Evolutionary conservation across 108 stramenopile species (phyloP), one percentile per base, ranked within the genome.

Genomic region (Discostella pseudostelligera): DNA sequence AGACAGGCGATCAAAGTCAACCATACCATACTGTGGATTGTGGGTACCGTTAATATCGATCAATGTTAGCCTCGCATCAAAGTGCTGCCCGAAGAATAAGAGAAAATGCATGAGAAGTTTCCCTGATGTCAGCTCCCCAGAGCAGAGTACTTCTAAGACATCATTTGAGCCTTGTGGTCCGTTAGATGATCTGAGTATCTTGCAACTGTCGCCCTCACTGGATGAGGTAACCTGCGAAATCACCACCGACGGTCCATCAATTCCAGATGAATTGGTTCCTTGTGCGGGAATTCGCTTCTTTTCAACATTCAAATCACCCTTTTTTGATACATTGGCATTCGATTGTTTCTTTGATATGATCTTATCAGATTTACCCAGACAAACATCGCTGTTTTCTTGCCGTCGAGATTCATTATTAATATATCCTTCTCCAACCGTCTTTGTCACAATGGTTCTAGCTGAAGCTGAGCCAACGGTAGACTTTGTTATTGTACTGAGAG

Each of bases 101-200:
- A 95, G 76, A 62, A 92, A 92, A 63, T 92, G 90, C 84, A 92
- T 88, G 47, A 95, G 69, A 50, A 95, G 72, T 60, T 90, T 89
- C 51, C 90, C 93, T 26, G 86, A 65, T 4, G 89, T 94, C 2
- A 85, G 82, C 60, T 90, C 85, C 6, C 89, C 93, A 3, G 87
- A 88, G 65, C 91, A 93, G 19, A 93, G 57, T 14, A 93, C 91
- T 59, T 93, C 91, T 16, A 89, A 62, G 14, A 93, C 84, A 76
- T 93, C 91, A 74, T 93, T 84, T 48, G 86, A 89, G 47, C 87
- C 84, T 51, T 92, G 90, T 19, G 84, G 89, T 54, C 82, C 82
- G 32, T 71, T 35, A n/a, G 83, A 75, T 13, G 68, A 17, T 17
- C 39, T 20, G 14, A 55, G 42, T 20, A 53, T 61, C 25, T 47